A percentile compares a stretch with the other conserved stretches of the same genome.
These are phyloP conservation scores for Apiotrichum siamense DNA, from an alignment of 1,284 basidiomycete species.

Conservation along the genomic window DNA sequence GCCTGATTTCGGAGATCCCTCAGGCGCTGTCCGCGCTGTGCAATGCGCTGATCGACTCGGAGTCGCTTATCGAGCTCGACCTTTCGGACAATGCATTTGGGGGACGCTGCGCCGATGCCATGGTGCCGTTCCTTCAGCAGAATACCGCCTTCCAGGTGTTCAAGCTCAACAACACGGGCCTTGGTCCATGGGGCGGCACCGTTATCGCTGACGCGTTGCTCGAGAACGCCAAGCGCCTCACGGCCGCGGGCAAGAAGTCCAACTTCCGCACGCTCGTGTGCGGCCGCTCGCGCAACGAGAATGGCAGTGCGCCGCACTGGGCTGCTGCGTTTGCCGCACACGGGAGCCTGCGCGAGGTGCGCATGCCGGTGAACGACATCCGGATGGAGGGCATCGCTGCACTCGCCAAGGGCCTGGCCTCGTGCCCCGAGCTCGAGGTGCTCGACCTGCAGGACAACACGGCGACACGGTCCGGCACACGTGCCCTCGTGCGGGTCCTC, in stretches of 20 bases:
- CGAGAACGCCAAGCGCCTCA: conserved; percentile 66
- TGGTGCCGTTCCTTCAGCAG: conserved; percentile 78
- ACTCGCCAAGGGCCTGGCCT: conserved; percentile 68
- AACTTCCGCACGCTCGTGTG: conserved; percentile 79
- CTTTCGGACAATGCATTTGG: conserved; percentile 97
- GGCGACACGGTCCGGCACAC: conserved; percentile 66
- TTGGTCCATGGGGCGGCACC: conserved; percentile 84
- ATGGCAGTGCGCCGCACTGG: conserved; percentile 78
- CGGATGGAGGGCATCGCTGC: conserved; percentile 86
- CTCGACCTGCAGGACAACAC: conserved; percentile 97
- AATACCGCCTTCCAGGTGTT: conserved; percentile 76
- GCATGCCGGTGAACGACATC: conserved; percentile 96
- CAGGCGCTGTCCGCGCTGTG: conserved; percentile 82
- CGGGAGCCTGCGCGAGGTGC: conserved; percentile 67
- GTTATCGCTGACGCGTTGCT: conserved; percentile 80
- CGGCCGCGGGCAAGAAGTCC: conserved; percentile 59
- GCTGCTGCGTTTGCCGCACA: conserved; percentile 83
- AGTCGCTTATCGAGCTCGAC: conserved; percentile 77
- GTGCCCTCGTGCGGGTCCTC: conserved; percentile 69
- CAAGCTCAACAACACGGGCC: conserved; percentile 93
- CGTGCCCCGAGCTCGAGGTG: conserved; percentile 63
- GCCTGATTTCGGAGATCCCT: conserved; percentile 93
- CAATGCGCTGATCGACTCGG: conserved; percentile 72
- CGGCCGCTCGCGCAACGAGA: conserved; percentile 89
- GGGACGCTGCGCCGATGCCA: conserved; percentile 87